Evolutionary conservation across 2,329 filamentous ascomycete species (phyloP), one percentile per base, ranked within the genome.

Genomic region (Metarhizium anisopliae): DNA sequence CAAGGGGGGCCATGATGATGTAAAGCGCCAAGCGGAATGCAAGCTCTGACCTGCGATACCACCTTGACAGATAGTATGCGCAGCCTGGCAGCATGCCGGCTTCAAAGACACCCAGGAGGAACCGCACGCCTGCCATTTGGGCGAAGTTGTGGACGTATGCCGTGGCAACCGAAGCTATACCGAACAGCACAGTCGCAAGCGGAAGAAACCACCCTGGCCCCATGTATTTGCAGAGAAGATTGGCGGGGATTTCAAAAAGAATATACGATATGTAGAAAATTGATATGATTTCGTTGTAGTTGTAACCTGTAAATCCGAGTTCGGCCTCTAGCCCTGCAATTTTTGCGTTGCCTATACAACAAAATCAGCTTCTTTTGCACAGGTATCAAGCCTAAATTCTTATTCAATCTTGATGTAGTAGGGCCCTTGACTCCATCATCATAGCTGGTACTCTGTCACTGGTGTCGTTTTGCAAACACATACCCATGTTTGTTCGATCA

Each of bases 221-320:
- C 4, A 89, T 72, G 73, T 76, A 83, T 67, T 90, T 90, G 74
- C 86, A 89, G 18, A 76, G 68, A 57, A 90, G 77, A 59, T 84
- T 90, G 55, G 76, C 77, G 0, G 87, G 86, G 47, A 90, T 85
- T 67, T 89, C 82, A 60, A 87, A 87, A 51, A 89, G 30, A 62
- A 89, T 88, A 68, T 90, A 90, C 7, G 81, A 82, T 65, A 90
- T 76, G 68, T 87, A 90, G 70, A 90, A 90, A 59, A 84, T 66
- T 13, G 84, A 84, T 3, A 90, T 75, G 2, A 89, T 74, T 30
- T 71, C 70, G 64, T 90, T 90, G 73, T 89, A 90, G 64, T 88
- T 85, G 64, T 86, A 83, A 30, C 78, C 78, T 13, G 66, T 68
- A 55, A 90, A 69, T 0, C 72, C 65, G 1, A 90, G 76, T 53